Conservation (phyloP, 768 basidiomycete genomes). For the Hortiboletus campestris region DNA sequence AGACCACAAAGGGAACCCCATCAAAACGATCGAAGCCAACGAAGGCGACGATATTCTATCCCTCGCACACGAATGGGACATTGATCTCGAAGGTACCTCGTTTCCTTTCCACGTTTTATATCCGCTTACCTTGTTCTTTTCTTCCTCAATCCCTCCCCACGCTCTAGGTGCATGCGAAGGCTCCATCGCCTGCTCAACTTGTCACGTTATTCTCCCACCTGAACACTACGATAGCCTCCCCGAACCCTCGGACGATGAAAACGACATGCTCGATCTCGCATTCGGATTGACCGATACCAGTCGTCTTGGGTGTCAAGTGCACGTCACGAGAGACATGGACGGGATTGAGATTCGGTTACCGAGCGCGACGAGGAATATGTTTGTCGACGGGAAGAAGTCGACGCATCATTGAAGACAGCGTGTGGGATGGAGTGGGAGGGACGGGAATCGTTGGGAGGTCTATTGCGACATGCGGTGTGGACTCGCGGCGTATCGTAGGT, state of each 20-base stretch:
- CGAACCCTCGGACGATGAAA: slow-evolving; percentile 97
- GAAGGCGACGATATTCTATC: slow-evolving; percentile 92
- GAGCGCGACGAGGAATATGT: slow-evolving; percentile 94
- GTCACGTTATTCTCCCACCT: slow-evolving; percentile 70
- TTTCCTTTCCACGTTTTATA: neutral
- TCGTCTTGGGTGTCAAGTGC: slow-evolving; percentile 73
- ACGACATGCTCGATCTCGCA: slow-evolving; percentile 97
- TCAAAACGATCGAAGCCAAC: slow-evolving; percentile 88
- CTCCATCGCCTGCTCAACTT: slow-evolving; percentile 95
- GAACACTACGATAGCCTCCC: slow-evolving; percentile 82
- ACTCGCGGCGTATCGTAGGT: slow-evolving; percentile 6
- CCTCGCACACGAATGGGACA: slow-evolving; percentile 91
- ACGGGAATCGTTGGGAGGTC: neutral
- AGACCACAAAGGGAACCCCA: slow-evolving; percentile 77
- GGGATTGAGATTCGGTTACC: slow-evolving; percentile 85
- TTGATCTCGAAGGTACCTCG: slow-evolving; percentile 86
- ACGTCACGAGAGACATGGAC: slow-evolving; percentile 77
- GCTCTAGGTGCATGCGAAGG: slow-evolving; percentile 89
- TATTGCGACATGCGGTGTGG: neutral
- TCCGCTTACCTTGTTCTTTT: neutral
- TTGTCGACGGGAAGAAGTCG: slow-evolving; percentile 77
- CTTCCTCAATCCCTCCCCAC: neutral
- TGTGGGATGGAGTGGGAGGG: neutral
- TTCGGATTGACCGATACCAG: slow-evolving; percentile 96
- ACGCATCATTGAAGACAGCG: slow-evolving; percentile 40